phyloP scores from a whole-genome alignment of 225 moss, liverwort and hornwort species.

The Anthoceros angustus region DNA sequence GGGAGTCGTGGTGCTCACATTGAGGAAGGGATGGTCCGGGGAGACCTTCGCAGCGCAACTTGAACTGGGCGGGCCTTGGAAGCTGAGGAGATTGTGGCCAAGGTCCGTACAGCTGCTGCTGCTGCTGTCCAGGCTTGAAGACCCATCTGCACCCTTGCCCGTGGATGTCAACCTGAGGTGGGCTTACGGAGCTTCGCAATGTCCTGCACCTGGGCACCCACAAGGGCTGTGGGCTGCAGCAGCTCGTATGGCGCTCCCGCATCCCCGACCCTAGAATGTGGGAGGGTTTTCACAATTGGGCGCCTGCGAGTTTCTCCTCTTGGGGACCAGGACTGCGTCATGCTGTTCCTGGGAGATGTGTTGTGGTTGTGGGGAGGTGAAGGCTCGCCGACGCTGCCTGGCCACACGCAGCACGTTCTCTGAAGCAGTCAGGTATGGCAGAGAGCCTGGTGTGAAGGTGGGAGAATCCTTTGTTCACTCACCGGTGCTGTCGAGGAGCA shows the following conservation, averaged over 20 bases:
- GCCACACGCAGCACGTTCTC: too few species aligned
- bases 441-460: constrained; percentile 23
- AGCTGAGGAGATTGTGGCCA: not conserved
- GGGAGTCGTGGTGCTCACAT: not conserved
- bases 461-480: constrained; percentile 66
- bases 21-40: not conserved
- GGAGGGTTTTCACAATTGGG: not conserved
- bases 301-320: too few species aligned
- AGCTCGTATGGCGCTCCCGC: too few species aligned
- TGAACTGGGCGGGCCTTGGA: not conserved
- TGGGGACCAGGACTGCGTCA: too few species aligned
- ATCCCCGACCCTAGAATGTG: not conserved
- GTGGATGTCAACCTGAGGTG: too few species aligned
- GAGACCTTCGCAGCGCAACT: not conserved
- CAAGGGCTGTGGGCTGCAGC: too few species aligned
- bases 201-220: too few species aligned
- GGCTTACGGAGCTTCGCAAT: too few species aligned
- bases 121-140: not conserved
- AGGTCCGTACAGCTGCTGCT: not conserved
- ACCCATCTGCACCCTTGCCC: not conserved
- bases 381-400: not conserved
- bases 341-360: too few species aligned
- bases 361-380: not conserved
- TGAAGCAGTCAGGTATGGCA: constrained; percentile 3
- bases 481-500: constrained; percentile 24